phyloP scores from a whole-genome alignment of 2,329 filamentous ascomycete species.

The Cordyceps javanica region DNA sequence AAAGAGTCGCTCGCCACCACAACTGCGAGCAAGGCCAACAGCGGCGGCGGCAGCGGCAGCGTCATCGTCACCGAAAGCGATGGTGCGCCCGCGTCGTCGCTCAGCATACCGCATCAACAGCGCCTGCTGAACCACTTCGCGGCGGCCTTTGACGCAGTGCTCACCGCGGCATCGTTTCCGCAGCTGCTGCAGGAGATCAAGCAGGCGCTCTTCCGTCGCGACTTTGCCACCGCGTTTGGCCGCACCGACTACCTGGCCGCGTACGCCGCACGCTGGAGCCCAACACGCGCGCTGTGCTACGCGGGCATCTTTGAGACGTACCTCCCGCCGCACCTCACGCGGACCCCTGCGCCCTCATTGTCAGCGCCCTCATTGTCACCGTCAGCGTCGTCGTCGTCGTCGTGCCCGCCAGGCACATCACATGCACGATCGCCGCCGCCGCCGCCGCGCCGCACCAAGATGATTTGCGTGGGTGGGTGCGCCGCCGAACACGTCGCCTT shows the following conservation, averaged over 20 bases:
- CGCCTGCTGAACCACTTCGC: conserved; percentile 65
- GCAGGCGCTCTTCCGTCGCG: conserved; percentile 74
- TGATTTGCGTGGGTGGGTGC: conserved; percentile 50
- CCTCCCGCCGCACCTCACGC: not conserved
- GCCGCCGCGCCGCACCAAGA: conserved; percentile 27
- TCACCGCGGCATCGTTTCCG: conserved; percentile 43
- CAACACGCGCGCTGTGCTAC: conserved; percentile 78
- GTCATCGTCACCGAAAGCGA: not conserved
- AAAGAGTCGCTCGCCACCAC: not conserved
- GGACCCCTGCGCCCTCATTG: too few relatives aligned
- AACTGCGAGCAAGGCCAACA: not conserved
- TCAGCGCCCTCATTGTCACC: too few relatives aligned
- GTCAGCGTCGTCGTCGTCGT: not conserved
- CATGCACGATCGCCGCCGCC: too few relatives aligned
- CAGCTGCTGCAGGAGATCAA: conserved; percentile 74
- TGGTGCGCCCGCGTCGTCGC: not conserved
- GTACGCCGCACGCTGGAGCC: conserved; percentile 89
- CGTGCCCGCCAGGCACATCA: conserved; percentile 18
- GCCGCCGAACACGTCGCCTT: conserved; percentile 57
- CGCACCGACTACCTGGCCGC: conserved; percentile 64
- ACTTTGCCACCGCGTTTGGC: conserved; percentile 77
- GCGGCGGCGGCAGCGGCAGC: not conserved
- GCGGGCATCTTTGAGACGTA: conserved; percentile 41
- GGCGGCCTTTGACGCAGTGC: conserved; percentile 42
- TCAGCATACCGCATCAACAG: conserved; percentile 44